Base-by-base conservation (phyloP, 2,329 filamentous ascomycete species). In the Penicillium sp. region DNA sequence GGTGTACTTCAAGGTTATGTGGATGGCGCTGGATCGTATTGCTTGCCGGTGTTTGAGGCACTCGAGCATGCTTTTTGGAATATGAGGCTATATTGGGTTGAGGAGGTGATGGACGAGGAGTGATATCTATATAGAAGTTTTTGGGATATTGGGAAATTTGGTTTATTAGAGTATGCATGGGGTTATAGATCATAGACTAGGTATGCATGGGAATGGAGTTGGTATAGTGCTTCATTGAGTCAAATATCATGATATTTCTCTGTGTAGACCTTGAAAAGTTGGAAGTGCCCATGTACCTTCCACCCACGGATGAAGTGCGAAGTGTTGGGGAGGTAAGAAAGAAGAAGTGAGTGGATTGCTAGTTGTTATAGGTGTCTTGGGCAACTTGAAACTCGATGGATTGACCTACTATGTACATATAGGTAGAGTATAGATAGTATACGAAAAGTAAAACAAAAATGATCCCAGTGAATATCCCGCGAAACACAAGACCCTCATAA, bases 51-150 rank as follows among this genome's bases (percentile, higher is more conserved):
- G 26, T 75, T 75, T 49, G 66, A 67, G 33, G 57, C 57, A 11
- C 61, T 69, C 49, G 67, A 72, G 44, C 66, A 69, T 66, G 69
- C 73, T 0, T 75, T 75, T 57, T 75, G 72, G 72, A 68, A 64
- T 31, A 71, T 70, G 63, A 62, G 71, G 22, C 47, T 75, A 10
- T 75, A 75, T 58, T 71, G 54, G 49, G 11, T 26, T 17, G 53
- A 56, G 7, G 17, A 48, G 33, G 37, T 48, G 22, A 38, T 16
- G 26, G 37, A n/a, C 25, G 36, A 26, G 22, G 45, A 50, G 17
- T 52, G 40, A 40, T 28, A 5, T 31, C 17, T 22, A 41, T 33
- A 50, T 31, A 41, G 16, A 41, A 41, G 4, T 4, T 36, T 36
- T 14, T 26, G 10, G 42, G 19, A 6, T 28, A 9, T 40, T 49